phyloP scores from a whole-genome alignment of 1,139 yeast genomes.

The Kodamaea alishanica region DNA sequence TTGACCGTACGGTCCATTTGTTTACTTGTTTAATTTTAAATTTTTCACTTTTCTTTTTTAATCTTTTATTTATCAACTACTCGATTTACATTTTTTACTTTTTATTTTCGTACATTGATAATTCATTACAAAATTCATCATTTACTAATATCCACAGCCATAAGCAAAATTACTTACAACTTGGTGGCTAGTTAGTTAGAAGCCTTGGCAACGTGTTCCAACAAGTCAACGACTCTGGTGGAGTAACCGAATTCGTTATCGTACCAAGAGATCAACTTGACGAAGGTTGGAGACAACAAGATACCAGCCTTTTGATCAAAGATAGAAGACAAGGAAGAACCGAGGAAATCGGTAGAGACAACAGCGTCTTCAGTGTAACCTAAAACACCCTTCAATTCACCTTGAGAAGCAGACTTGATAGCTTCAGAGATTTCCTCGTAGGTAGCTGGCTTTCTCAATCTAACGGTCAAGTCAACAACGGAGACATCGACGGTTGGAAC shows the following conservation, averaged over 20 bases:
- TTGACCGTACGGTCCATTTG: neutral
- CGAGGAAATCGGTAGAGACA: conserved; percentile 80
- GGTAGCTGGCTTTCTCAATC: conserved; percentile 64
- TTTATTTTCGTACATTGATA: no score
- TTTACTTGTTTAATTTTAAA: neutral
- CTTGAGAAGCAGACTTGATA: conserved; percentile 66
- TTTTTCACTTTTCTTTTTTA: conserved; percentile 3
- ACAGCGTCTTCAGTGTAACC: conserved; percentile 87
- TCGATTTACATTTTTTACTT: neutral
- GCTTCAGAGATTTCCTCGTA: conserved; percentile 74
- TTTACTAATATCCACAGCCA: neutral
- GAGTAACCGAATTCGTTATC: conserved; percentile 92
- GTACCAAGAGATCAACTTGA: conserved; percentile 86
- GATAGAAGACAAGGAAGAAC: conserved; percentile 75
- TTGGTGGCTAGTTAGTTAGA: conserved; percentile 17
- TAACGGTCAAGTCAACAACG: conserved; percentile 69
- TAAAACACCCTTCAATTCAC: conserved; percentile 67
- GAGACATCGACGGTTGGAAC: conserved; percentile 87
- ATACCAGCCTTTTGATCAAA: conserved; percentile 86
- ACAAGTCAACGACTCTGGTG: conserved; percentile 84
- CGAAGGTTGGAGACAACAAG: conserved; percentile 75
- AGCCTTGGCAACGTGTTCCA: conserved; percentile 65
- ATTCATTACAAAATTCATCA: neutral
- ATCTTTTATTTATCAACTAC: neutral
- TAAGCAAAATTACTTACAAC: conserved; percentile 9